phyloP scores from a whole-genome alignment of 352 stramenopile species.

The Globisporangium carolinianum region DNA sequence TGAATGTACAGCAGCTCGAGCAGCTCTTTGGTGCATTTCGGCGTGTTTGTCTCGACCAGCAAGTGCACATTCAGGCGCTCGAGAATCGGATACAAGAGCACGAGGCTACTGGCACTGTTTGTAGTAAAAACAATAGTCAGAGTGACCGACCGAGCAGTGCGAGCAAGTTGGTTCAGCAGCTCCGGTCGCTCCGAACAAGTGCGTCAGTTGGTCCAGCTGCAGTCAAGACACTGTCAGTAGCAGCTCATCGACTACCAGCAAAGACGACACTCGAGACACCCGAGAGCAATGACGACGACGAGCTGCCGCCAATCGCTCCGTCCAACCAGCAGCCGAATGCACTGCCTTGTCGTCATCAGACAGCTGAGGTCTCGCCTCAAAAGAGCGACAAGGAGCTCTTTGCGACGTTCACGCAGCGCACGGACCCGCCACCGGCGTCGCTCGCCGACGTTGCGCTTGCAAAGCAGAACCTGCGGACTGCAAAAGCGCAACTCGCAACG shows the following conservation, averaged over 20 bases:
- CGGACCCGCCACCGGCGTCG: slow-evolving; percentile 30
- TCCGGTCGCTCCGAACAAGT: slow-evolving; percentile 30
- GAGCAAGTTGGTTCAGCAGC: slow-evolving; percentile 48
- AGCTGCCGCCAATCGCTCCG: slow-evolving; percentile 2
- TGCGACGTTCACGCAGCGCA: slow-evolving; percentile 32
- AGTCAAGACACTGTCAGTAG: background rate
- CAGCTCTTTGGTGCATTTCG: slow-evolving; percentile 41
- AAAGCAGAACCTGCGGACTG: slow-evolving; percentile 49
- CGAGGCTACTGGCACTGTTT: background rate
- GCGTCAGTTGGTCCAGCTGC: slow-evolving; percentile 10
- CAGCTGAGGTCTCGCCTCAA: too few species aligned
- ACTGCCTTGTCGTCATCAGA: background rate
- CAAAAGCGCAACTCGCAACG: slow-evolving; percentile 24
- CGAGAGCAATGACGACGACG: background rate
- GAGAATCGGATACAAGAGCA: slow-evolving; percentile 1
- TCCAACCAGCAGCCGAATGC: slow-evolving; percentile 2
- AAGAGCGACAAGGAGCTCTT: slow-evolving; percentile 49
- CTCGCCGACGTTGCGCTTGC: slow-evolving; percentile 49
- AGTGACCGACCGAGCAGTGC: slow-evolving; percentile 7
- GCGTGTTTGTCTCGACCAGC: slow-evolving; percentile 27
- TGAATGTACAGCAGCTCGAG: slow-evolving; percentile 40
- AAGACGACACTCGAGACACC: slow-evolving; percentile 1
- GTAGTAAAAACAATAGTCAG: background rate
- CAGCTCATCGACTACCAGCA: background rate
- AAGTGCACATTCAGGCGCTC: background rate